A percentile compares a stretch with the other conserved stretches of the same genome.
Conservation (phyloP, 306 rosid genomes). For the Lagenaria siceraria region DNA sequence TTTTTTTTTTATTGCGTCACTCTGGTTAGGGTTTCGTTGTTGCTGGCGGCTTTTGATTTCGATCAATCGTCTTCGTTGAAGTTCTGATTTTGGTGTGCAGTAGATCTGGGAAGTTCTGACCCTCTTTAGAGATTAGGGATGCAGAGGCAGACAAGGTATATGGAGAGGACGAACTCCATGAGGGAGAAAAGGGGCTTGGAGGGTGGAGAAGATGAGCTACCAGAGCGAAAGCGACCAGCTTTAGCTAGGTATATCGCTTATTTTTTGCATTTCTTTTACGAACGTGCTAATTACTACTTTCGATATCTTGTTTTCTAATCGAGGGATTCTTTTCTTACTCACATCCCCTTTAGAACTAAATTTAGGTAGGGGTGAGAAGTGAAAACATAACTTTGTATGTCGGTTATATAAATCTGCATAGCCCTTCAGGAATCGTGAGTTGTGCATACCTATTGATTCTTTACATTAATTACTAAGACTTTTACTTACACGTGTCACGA, state of each 20-base stretch:
- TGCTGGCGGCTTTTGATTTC: constrained; percentile 4
- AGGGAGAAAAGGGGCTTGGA: constrained; percentile 76
- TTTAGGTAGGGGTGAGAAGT: not conserved
- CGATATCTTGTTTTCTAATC: not conserved
- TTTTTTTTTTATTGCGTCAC: not conserved
- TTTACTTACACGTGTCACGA: not conserved
- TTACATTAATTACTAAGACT: not conserved
- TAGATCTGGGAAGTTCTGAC: constrained; percentile 32
- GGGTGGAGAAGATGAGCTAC: constrained; percentile 81
- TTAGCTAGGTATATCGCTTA: constrained; percentile 59
- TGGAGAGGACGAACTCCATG: constrained; percentile 45
- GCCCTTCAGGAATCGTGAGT: not conserved
- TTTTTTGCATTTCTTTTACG: not conserved
- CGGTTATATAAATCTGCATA: not conserved
- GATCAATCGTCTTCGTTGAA: not conserved
- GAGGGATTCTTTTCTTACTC: not conserved
- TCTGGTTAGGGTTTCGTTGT: not conserved
- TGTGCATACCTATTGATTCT: not conserved
- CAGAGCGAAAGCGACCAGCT: constrained; percentile 92
- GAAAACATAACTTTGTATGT: not conserved
- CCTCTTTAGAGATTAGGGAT: constrained; percentile 19
- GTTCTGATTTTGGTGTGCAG: constrained; percentile 17
- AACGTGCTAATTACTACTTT: not conserved
- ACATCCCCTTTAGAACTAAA: not conserved
- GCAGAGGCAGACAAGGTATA: constrained; percentile 50